phyloP scores from a whole-genome alignment of 129 eudicot genomes.

The Flaveria bidentis region DNA sequence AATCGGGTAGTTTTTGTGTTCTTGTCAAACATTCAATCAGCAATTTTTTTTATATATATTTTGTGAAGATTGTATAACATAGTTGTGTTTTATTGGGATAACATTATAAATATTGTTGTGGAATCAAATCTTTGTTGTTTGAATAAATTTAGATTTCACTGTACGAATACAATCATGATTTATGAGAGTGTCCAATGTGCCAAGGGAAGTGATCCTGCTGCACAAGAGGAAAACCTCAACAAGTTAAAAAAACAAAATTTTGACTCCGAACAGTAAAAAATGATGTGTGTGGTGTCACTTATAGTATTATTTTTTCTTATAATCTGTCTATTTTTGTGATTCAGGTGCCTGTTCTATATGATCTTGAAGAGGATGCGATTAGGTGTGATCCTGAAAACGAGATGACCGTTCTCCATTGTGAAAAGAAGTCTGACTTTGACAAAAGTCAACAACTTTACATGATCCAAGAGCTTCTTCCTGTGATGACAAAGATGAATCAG shows the following conservation, averaged over 20 bases:
- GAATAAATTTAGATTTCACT: slow-evolving; percentile 41
- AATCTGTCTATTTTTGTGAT: slow-evolving; percentile 22
- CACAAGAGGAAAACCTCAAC: too few species aligned
- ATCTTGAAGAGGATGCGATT: slow-evolving; percentile 8
- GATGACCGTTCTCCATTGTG: slow-evolving; percentile 14
- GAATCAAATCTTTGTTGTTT: slow-evolving; percentile 4
- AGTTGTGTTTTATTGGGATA: slow-evolving; percentile 15
- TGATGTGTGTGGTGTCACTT: not conserved
- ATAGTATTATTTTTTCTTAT: not conserved
- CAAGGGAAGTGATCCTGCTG: slow-evolving; percentile 57
- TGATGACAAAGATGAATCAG: slow-evolving; percentile 53
- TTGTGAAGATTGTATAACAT: slow-evolving; percentile 65
- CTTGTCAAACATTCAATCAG: slow-evolving; percentile 30
- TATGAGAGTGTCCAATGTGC: slow-evolving; percentile 73
- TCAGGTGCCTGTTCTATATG: slow-evolving; percentile 43
- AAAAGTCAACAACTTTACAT: slow-evolving; percentile 52
- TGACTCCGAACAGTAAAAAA: not conserved
- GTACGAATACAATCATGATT: slow-evolving; percentile 48
- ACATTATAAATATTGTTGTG: not conserved
- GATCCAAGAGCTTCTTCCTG: slow-evolving; percentile 69
- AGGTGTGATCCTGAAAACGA: not conserved
- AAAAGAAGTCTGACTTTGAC: slow-evolving; percentile 39
- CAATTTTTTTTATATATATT: slow-evolving; percentile 21
- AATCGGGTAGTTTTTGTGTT: slow-evolving; percentile 39
- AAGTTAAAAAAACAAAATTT: too few species aligned